Percentiles rank a stretch among this genome's conserved stretches.
Conservation (phyloP, 768 basidiomycete genomes). For the Tylopilus plumbeoviolaceoides region DNA sequence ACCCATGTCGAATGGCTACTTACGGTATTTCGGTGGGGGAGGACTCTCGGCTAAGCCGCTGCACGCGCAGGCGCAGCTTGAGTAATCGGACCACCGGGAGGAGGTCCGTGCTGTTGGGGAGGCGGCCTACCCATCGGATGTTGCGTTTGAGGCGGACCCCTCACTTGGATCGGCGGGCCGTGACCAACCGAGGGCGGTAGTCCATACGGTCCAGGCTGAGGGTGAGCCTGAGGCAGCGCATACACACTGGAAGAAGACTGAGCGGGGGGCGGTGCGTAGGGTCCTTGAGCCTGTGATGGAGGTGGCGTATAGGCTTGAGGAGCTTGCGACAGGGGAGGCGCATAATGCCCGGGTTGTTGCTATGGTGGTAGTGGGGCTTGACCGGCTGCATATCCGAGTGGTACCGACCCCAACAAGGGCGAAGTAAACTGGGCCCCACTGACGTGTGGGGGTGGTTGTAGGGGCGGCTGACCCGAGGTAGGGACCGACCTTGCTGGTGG, state of each 20-base stretch:
- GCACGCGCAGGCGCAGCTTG: slow-evolving; percentile 28
- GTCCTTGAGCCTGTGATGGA: slow-evolving; percentile 16
- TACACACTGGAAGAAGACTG: slow-evolving; percentile 26
- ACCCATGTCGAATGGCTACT: slow-evolving; percentile 23
- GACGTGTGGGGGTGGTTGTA: slow-evolving; percentile 37
- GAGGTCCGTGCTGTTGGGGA: slow-evolving; percentile 28
- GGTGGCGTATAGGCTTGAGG: slow-evolving; percentile 31
- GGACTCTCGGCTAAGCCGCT: slow-evolving; percentile 34
- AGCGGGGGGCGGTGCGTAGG: slow-evolving; percentile 13
- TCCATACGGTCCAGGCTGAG: slow-evolving; percentile 24
- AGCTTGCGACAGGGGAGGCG: slow-evolving; percentile 19
- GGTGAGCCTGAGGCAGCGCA: slow-evolving; percentile 17
- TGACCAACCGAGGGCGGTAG: slow-evolving; percentile 24
- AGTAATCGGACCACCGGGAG: slow-evolving; percentile 25
- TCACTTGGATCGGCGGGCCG: slow-evolving; percentile 31
- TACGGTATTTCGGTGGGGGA: slow-evolving; percentile 56
- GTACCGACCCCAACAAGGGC: slow-evolving; percentile 24
- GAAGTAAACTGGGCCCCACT: slow-evolving; percentile 29
- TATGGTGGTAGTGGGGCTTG: slow-evolving; percentile 14
- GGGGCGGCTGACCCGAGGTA: slow-evolving; percentile 33
- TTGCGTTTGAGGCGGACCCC: slow-evolving; percentile 27
- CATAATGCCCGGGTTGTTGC: slow-evolving; percentile 26
- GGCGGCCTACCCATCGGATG: slow-evolving; percentile 26
- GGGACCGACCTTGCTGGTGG: slow-evolving; percentile 28
- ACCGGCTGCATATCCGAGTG: slow-evolving; percentile 30